Base-by-base conservation (phyloP, 768 basidiomycete species). In the Mycena metata region DNA sequence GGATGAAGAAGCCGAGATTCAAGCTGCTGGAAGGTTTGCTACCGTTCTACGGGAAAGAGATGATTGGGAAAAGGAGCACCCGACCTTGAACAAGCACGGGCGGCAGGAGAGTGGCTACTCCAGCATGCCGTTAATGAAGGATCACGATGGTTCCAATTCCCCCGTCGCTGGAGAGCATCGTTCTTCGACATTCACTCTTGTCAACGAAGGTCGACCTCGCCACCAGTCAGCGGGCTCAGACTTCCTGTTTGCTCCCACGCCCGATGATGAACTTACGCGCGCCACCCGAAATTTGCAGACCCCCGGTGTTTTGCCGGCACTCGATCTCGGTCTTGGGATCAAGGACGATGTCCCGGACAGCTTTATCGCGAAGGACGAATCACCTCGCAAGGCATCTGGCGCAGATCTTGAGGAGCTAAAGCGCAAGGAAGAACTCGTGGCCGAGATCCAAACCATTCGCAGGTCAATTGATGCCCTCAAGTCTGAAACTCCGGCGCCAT, bases 31-130 rank as follows among this genome's bases (percentile, higher is more conserved):
- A 51, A 83, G 89, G 51, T 90, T 96, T 77, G 85, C 83, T 13
- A 85, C 80, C 64, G 80, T 95, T 46, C 82, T 87, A 30, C 83
- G 83, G 49, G 96, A 98, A 76, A 89, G 91, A 60, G 86, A 87
- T 43, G 89, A 91, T 64, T 98, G 96, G 96, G 96, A 97, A 76
- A 89, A 85, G 72, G 90, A 93, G 54, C 95, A 98, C 75, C 91
- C 92, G 6, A 82, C 86, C 46, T 80, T 89, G 63, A 74, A 79
- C 64, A 89, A 84, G 74, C 88, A 93, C 77, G 88, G 83, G 41
- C 84, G 93, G 17, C 80, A 87, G 39, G 87, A 88, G 60, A 94
- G 91, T 72, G 86, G 84, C 41, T 79, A 87, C 52, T 93, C 93
- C 21, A 86, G 82, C 63, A 82, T 84, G 36, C 90, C 90, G 41